Evolutionary conservation across 768 basidiomycete genomes (phyloP).

Genomic region (Ramaria rubella): DNA sequence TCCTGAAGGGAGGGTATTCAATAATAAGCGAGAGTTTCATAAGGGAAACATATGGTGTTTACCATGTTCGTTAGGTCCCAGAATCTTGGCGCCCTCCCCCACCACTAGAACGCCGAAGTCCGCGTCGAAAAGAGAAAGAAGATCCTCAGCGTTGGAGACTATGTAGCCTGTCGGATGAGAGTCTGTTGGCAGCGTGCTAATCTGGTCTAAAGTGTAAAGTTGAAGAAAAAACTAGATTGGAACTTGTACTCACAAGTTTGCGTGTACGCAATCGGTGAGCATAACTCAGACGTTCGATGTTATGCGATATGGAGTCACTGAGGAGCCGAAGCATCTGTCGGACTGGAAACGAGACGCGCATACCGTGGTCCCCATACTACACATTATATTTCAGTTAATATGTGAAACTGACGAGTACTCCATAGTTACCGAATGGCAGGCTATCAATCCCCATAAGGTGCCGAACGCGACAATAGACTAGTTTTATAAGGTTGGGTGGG

Average conservation of each 20-base stretch:
- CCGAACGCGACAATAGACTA: conserved; percentile 78
- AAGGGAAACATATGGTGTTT: not conserved
- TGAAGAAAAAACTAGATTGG: not conserved
- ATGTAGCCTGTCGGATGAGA: conserved; percentile 71
- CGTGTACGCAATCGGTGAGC: conserved; percentile 67
- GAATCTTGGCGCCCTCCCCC: conserved; percentile 63
- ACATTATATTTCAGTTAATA: not conserved
- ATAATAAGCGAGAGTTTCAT: not conserved
- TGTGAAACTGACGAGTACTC: not conserved
- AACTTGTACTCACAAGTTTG: conserved; percentile 51
- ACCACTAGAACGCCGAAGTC: conserved; percentile 68
- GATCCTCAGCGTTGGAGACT: conserved; percentile 73
- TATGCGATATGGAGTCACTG: conserved; percentile 72
- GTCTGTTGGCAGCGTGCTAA: conserved; percentile 62
- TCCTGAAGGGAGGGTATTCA: not conserved
- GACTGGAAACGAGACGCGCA: conserved; percentile 80
- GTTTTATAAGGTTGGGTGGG: not conserved
- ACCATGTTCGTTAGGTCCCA: conserved; percentile 63
- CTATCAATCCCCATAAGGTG: conserved; percentile 72
- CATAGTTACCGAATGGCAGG: conserved; percentile 48
- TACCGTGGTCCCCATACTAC: conserved; percentile 62
- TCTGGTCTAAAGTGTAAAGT: conserved; percentile 31
- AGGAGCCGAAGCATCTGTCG: conserved; percentile 76
- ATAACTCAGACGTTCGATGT: conserved; percentile 74
- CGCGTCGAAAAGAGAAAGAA: conserved; percentile 71